Percentiles rank a stretch among this genome's conserved stretches.
These are phyloP conservation scores for Nakazawaea ishiwadae DNA, from an alignment of 805 yeast species.

Conservation along the genomic window DNA sequence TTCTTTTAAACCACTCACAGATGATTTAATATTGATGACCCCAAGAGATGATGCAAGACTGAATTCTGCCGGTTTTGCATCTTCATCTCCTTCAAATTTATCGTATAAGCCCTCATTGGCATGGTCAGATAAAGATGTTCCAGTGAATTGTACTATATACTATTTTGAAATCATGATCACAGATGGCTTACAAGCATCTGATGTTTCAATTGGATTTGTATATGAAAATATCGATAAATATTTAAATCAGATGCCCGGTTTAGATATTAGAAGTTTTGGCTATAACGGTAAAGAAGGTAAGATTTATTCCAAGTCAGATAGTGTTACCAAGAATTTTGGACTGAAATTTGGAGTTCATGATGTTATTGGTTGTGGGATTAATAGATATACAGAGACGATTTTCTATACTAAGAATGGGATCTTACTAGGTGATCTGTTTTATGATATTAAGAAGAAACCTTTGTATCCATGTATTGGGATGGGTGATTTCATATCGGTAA, in stretches of 20 bases:
- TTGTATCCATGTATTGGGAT: conserved; percentile 49
- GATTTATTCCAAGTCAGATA: conserved; percentile 30
- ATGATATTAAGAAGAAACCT: conserved; percentile 32
- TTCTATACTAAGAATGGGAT: conserved; percentile 85
- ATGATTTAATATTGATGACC: conserved; percentile 22
- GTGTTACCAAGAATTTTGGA: conserved; percentile 33
- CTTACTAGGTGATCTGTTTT: conserved; percentile 49
- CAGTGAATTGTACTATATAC: conserved; percentile 38
- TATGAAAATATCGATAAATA: conserved; percentile 22
- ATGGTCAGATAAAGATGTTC: conserved; percentile 31
- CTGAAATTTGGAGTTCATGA: conserved; percentile 53
- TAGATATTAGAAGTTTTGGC: conserved; percentile 44
- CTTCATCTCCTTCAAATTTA: conserved; percentile 11
- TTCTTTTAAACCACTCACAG: conserved; percentile 15
- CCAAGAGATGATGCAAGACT: conserved; percentile 13
- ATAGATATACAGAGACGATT: conserved; percentile 55
- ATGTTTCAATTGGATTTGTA: conserved; percentile 42
- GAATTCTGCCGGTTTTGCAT: background rate
- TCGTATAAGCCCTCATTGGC: conserved; percentile 19
- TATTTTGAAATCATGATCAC: conserved; percentile 45
- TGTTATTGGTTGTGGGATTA: conserved; percentile 79
- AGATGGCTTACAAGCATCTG: conserved; percentile 31
- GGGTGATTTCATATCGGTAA: conserved; percentile 35
- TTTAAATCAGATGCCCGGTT: conserved; percentile 39
- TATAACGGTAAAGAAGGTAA: conserved; percentile 50